These are phyloP conservation scores for Claviceps spartinae DNA, from an alignment of 2,329 filamentous ascomycete species.

Conservation along the genomic window DNA sequence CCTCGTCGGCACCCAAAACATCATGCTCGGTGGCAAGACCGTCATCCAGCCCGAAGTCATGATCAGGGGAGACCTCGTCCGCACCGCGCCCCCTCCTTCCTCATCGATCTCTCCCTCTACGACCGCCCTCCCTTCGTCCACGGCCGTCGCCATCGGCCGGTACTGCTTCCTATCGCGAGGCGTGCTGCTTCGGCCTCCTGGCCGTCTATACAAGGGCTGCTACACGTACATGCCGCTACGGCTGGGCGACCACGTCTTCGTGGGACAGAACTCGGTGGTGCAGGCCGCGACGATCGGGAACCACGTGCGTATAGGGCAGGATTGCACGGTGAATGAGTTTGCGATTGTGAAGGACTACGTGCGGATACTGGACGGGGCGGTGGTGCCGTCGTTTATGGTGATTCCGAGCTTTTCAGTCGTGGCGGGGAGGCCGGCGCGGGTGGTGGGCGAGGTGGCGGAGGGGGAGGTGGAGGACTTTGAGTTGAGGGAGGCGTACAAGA, in stretches of 20 bases:
- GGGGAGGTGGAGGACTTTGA: slow-evolving; percentile 53
- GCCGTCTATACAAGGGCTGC: slow-evolving; percentile 63
- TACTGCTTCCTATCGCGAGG: slow-evolving; percentile 80
- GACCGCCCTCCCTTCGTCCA: slow-evolving; percentile 36
- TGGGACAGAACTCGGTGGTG: slow-evolving; percentile 62
- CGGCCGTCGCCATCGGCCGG: slow-evolving; percentile 74
- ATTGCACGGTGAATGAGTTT: slow-evolving; percentile 70
- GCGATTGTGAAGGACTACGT: slow-evolving; percentile 91
- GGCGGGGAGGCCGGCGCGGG: slow-evolving; percentile 65
- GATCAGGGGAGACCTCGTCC: slow-evolving; percentile 78
- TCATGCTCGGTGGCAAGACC: slow-evolving; percentile 91
- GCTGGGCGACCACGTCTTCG: slow-evolving; percentile 87
- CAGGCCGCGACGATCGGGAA: slow-evolving; percentile 73
- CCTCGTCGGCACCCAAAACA: slow-evolving; percentile 92
- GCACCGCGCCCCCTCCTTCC: slow-evolving; percentile 28
- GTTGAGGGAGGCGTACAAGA: slow-evolving; percentile 50
- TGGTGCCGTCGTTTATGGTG: slow-evolving; percentile 79
- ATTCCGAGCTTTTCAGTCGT: slow-evolving; percentile 87
- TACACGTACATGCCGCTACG: slow-evolving; percentile 81
- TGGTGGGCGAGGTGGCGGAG: slow-evolving; percentile 70
- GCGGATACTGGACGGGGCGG: slow-evolving; percentile 68
- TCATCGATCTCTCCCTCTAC: slow-evolving; percentile 24
- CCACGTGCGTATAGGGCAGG: slow-evolving; percentile 73
- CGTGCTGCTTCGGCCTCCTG: slow-evolving; percentile 69
- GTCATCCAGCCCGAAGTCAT: slow-evolving; percentile 93